Evolutionary conservation across 305 asterid species (phyloP).

Genomic region (Rubia balearica): DNA sequence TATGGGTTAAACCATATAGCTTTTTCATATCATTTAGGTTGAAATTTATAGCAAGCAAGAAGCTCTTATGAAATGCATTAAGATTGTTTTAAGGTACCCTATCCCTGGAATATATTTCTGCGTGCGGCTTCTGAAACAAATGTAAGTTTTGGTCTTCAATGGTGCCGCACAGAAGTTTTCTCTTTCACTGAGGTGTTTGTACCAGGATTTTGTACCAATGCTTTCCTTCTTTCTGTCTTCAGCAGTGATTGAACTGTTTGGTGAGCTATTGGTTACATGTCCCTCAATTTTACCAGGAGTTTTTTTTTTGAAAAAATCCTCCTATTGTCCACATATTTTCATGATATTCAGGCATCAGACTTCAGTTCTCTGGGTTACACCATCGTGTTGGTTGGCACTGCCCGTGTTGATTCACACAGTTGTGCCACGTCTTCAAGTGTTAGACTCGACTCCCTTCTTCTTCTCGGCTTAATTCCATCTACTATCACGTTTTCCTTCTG

Average conservation of each 20-base stretch:
- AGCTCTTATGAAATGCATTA: too few relatives aligned
- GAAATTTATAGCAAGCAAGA: too few relatives aligned
- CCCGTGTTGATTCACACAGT: too few relatives aligned
- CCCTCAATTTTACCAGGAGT: constrained; percentile 34
- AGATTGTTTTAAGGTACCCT: too few relatives aligned
- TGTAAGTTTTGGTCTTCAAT: constrained; percentile 29
- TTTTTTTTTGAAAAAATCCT: constrained; percentile 67
- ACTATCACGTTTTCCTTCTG: too few relatives aligned
- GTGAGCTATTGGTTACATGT: constrained; percentile 29
- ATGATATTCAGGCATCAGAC: constrained; percentile 97
- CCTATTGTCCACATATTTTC: constrained; percentile 99
- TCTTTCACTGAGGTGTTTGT: constrained; percentile 27
- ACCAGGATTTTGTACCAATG: constrained; percentile 33
- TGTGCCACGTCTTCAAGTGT: too few relatives aligned
- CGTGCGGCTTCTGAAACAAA: constrained; percentile 31
- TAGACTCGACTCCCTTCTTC: too few relatives aligned
- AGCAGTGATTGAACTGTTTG: constrained; percentile 20
- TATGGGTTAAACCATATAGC: too few relatives aligned
- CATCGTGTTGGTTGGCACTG: too few relatives aligned
- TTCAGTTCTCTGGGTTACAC: constrained; percentile 95
- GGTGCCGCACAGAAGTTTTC: constrained; percentile 40
- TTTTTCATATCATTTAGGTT: too few relatives aligned
- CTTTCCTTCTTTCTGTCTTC: constrained; percentile 28
- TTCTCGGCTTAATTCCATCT: too few relatives aligned
- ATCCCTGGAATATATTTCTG: constrained; percentile 26